Evolutionary conservation across 768 basidiomycete genomes (phyloP).

Genomic region (Fomitopsis pulvina): DNA sequence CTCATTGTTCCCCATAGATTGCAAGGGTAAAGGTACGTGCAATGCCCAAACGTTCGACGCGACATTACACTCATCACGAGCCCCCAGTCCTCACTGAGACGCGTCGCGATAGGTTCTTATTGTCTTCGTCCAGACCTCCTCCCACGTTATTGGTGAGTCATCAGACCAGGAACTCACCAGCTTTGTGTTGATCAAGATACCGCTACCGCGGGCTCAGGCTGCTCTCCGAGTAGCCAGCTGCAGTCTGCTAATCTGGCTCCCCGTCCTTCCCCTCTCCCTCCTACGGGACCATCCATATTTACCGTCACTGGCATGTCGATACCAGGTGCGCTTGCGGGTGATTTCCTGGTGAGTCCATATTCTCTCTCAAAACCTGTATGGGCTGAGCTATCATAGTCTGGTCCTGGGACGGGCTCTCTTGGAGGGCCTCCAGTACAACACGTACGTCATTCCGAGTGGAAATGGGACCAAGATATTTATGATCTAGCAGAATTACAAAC

Average conservation of each 20-base stretch:
- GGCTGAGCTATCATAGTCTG: slow-evolving; percentile 13
- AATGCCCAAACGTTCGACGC: background rate
- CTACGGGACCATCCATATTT: background rate
- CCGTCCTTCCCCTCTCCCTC: slow-evolving; percentile 3
- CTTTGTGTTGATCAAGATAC: background rate
- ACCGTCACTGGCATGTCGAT: background rate
- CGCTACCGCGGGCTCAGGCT: background rate
- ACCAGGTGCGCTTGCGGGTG: background rate
- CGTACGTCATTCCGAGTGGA: slow-evolving; percentile 9
- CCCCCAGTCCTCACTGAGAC: background rate
- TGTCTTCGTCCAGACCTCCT: background rate
- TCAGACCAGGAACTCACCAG: background rate
- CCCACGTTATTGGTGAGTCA: background rate
- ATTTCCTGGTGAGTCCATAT: slow-evolving; percentile 7
- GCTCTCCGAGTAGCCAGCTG: background rate
- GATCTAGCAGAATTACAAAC: slow-evolving; percentile 43
- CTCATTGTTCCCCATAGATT: background rate
- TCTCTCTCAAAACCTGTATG: slow-evolving; percentile 5
- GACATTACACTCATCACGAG: background rate
- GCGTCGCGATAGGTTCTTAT: background rate
- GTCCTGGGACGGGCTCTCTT: slow-evolving; percentile 16
- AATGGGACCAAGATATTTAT: background rate
- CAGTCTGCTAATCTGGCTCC: slow-evolving; percentile 6
- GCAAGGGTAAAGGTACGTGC: background rate
- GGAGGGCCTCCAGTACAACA: slow-evolving; percentile 17